Percentiles rank a stretch among this genome's conserved stretches.
These are phyloP conservation scores for Solanum hybrid DNA, from an alignment of 305 asterid species.

Conservation along the genomic window DNA sequence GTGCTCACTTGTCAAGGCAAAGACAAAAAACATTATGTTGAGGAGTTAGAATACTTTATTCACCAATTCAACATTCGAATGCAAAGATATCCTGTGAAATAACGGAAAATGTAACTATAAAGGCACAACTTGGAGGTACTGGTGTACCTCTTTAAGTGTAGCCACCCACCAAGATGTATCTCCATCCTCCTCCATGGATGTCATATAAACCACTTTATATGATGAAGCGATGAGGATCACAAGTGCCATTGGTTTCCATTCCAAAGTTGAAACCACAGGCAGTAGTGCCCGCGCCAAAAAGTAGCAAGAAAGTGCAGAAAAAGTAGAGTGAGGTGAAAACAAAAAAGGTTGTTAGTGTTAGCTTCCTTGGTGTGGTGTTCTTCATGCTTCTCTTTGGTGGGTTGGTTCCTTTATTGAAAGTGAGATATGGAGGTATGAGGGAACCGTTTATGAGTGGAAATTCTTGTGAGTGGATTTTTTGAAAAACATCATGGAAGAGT, in stretches of 20 bases:
- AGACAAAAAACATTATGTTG: too few relatives aligned
- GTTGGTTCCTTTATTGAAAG: conserved; percentile 68
- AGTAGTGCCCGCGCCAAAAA: conserved; percentile 25
- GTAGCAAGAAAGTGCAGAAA: conserved; percentile 43
- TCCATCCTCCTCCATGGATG: not conserved
- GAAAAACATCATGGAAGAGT: too few relatives aligned
- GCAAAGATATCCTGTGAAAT: not conserved
- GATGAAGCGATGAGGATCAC: conserved; percentile 81
- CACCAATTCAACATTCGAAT: not conserved
- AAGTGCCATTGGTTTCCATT: conserved; percentile 49
- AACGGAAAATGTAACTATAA: not conserved
- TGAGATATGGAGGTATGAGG: conserved; percentile 49
- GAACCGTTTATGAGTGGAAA: not conserved
- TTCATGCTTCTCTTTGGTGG: conserved; percentile 38
- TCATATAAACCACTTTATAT: conserved; percentile 55
- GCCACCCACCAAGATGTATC: not conserved
- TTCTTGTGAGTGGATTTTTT: not conserved
- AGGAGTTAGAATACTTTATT: not conserved
- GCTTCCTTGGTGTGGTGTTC: not conserved
- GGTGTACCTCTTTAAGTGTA: not conserved
- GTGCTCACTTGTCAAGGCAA: not conserved
- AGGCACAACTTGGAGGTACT: not conserved
- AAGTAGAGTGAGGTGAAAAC: conserved; percentile 45
- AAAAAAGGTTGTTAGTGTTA: not conserved
- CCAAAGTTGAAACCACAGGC: not conserved